Conservation (phyloP, 306 rosid genomes). For the Trichosanthes truncata region DNA sequence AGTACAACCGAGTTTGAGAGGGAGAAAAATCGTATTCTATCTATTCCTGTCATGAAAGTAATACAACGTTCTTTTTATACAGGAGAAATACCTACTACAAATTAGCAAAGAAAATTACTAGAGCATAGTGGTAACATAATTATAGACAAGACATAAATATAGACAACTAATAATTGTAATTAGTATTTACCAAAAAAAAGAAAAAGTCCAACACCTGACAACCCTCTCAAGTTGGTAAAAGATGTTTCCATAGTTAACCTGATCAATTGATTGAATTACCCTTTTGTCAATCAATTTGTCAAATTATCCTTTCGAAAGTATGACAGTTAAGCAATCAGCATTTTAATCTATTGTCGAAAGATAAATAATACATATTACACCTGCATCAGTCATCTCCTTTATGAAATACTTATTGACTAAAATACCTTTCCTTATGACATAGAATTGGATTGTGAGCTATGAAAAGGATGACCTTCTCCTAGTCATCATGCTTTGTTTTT, state of each 20-base stretch:
- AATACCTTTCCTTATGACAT: too few relatives aligned
- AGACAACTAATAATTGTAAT: background rate
- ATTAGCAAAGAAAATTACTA: background rate
- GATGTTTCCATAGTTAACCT: background rate
- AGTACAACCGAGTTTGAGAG: conserved; percentile 6
- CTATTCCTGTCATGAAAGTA: background rate
- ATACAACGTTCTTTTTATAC: background rate
- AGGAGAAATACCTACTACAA: background rate
- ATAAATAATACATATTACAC: background rate
- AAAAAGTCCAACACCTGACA: background rate
- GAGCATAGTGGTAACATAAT: background rate
- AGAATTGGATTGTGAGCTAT: too few relatives aligned
- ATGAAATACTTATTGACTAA: background rate
- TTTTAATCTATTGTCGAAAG: background rate
- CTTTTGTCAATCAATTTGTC: background rate
- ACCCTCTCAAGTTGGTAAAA: background rate
- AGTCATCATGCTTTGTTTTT: too few relatives aligned
- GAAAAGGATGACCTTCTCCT: too few relatives aligned
- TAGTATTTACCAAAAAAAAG: background rate
- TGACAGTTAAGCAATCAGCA: background rate
- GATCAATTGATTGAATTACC: background rate
- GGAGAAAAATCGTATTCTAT: background rate
- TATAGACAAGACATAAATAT: background rate
- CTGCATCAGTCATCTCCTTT: background rate
- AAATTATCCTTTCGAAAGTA: background rate